A percentile compares a stretch with the other conserved stretches of the same genome.
These are phyloP conservation scores for Nymphaea thermarum DNA, from an alignment of 164 flowering plant species.

Conservation along the genomic window DNA sequence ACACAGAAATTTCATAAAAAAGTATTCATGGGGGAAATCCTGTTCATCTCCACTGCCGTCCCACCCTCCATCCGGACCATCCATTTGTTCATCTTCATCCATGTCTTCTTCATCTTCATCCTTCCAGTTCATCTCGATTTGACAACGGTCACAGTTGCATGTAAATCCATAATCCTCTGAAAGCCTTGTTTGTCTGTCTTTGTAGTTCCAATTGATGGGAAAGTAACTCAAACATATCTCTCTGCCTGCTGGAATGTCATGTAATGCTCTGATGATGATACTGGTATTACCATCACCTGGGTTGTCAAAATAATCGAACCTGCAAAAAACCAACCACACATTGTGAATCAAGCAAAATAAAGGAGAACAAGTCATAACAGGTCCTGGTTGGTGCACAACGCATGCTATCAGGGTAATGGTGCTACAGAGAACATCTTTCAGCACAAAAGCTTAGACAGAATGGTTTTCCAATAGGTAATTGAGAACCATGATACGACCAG, in stretches of 20 bases:
- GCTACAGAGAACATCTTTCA: too few species aligned
- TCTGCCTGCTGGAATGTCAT: constrained; percentile 63
- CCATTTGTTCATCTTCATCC: constrained; percentile 22
- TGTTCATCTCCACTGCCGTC: constrained; percentile 5
- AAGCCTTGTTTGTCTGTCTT: constrained; percentile 52
- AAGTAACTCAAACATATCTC: constrained; percentile 91
- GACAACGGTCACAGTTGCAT: constrained; percentile 77
- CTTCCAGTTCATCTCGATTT: constrained; percentile 69
- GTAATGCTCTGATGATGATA: constrained; percentile 55
- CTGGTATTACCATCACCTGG: constrained; percentile 30
- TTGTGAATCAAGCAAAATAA: too few species aligned
- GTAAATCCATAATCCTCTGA: constrained; percentile 65
- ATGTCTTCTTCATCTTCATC: constrained; percentile 19
- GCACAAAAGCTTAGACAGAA: too few species aligned
- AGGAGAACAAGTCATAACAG: neutral
- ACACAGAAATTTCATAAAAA: constrained; percentile 67
- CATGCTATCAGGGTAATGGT: too few species aligned
- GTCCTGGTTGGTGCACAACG: neutral
- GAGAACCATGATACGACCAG: neutral
- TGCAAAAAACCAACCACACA: neutral
- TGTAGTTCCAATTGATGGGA: constrained; percentile 51
- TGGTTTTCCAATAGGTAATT: neutral
- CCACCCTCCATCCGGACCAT: constrained; percentile 6
- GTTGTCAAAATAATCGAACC: constrained; percentile 63
- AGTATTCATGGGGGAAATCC: constrained; percentile 80